These are phyloP conservation scores for Naganishia sp. DNA, from an alignment of 1,284 basidiomycete species.

Conservation along the genomic window DNA sequence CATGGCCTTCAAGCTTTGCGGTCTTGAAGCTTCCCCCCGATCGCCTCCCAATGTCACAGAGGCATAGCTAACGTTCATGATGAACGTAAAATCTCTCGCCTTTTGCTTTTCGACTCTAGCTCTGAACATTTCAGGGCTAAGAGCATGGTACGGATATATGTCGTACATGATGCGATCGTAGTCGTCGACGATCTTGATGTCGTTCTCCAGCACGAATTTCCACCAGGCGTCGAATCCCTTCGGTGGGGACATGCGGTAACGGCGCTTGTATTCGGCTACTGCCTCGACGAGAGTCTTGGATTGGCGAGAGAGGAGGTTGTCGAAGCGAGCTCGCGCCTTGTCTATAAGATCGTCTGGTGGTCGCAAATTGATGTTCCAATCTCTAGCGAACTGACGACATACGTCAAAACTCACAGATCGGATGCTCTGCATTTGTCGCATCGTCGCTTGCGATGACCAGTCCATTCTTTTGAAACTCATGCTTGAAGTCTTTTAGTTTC, in stretches of 20 bases:
- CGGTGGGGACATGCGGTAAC: conserved; percentile 57
- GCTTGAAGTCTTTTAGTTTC: conserved; percentile 26
- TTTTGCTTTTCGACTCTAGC: conserved; percentile 35
- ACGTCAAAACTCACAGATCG: conserved; percentile 30
- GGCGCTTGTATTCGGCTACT: conserved; percentile 61
- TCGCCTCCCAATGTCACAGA: conserved; percentile 41
- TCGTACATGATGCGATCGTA: conserved; percentile 53
- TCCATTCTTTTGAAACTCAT: conserved; percentile 27
- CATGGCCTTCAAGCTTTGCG: conserved; percentile 42
- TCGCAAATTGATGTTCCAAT: not conserved
- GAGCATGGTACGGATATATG: conserved; percentile 49
- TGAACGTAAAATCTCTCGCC: conserved; percentile 43
- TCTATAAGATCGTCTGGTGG: conserved; percentile 49
- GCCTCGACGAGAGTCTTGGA: conserved; percentile 61
- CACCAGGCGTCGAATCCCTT: conserved; percentile 56
- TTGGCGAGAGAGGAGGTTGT: conserved; percentile 50
- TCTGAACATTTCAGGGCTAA: conserved; percentile 45
- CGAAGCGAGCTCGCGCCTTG: conserved; percentile 47
- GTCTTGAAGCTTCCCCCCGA: conserved; percentile 40
- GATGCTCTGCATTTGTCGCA: conserved; percentile 28
- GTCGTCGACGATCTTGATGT: conserved; percentile 80
- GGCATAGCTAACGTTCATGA: conserved; percentile 40
- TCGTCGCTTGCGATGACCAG: conserved; percentile 23
- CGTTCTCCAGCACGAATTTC: conserved; percentile 67
- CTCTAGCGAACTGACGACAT: not conserved